Base-by-base conservation (phyloP, 164 flowering plant genomes). In the Stephania cephalantha region DNA sequence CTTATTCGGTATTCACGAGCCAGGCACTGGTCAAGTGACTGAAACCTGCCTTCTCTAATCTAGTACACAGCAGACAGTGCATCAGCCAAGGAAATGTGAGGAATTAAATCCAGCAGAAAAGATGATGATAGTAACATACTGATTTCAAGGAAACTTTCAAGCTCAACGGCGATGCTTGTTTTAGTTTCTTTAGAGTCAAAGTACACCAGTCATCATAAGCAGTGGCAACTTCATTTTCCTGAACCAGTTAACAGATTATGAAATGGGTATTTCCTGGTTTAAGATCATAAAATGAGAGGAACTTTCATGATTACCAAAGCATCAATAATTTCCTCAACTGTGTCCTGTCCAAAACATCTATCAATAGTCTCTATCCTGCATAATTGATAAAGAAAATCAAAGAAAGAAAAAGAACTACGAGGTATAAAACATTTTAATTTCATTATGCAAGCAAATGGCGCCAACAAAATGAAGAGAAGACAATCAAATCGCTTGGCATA, bases 21-120 rank as follows among this genome's bases (percentile, higher is more conserved):
- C 50, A 94, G 85, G 79, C 98, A 94, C 73, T 87, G 86, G 80
- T 94, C 95, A 77, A 94, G 91, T 73, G 94, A 73, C 78, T 91
- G 90, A 73, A 86, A 94, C 84, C 98, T 89, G 68, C 95, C 97
- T 78, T 92, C 95, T 61, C 93, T 85, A 78, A 94, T 90, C 98
- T 94, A 71, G 42, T 64, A 75, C 63, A 73, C 44, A 65, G 46
- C 53, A 68, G 70, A 68, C 45, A 35, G 20, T 30, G 18, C 9
- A 9, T 12, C 46, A 31, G 31, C 5, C 46, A 31, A 31, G 5
- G 15, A 35, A 35, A 53, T 46, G 44, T 46, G 15, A 22, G 5
- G 17, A 20, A 63, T 73, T 7, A 75, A 25, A 53, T 17, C 10
- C 53, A 44, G 52, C 10, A 68, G 22, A 17, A 6, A 74, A 61